These are phyloP conservation scores for Lasiodiplodia sp. DNA, from an alignment of 2,329 filamentous ascomycete genomes.

Conservation along the genomic window DNA sequence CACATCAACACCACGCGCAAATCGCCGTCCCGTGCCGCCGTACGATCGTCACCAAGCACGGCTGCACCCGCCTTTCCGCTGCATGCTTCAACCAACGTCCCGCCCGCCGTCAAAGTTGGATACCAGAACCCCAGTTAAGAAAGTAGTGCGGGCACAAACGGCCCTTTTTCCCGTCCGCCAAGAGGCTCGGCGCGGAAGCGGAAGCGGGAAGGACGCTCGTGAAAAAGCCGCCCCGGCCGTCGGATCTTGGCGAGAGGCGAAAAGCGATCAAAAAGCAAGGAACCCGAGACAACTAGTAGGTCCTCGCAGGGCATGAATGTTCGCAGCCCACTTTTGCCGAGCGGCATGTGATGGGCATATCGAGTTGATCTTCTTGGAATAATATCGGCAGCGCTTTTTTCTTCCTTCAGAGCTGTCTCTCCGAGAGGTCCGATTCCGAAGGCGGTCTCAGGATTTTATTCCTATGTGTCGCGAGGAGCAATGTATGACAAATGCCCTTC, in stretches of 20 bases:
- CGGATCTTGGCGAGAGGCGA: background rate
- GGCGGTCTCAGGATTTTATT: background rate
- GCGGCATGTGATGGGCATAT: background rate
- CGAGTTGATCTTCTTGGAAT: background rate
- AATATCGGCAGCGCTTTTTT: background rate
- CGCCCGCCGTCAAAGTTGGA: background rate
- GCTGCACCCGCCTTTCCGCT: background rate
- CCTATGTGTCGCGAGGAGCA: background rate
- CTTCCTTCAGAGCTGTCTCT: background rate
- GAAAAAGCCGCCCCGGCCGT: background rate
- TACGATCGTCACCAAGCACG: background rate
- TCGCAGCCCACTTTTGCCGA: background rate
- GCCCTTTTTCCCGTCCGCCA: conserved; percentile 2
- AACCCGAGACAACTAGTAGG: background rate
- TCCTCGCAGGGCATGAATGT: background rate
- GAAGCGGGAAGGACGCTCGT: background rate
- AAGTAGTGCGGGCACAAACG: background rate
- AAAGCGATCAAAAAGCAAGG: background rate
- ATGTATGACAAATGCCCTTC: background rate
- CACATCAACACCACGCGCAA: too few species aligned
- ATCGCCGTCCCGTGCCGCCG: background rate
- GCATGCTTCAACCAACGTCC: background rate
- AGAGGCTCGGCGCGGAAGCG: conserved; percentile 3
- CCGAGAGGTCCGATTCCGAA: background rate
- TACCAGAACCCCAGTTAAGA: background rate